These are phyloP conservation scores for Alternaria sp. DNA, from an alignment of 2,329 filamentous ascomycete species.

Conservation along the genomic window DNA sequence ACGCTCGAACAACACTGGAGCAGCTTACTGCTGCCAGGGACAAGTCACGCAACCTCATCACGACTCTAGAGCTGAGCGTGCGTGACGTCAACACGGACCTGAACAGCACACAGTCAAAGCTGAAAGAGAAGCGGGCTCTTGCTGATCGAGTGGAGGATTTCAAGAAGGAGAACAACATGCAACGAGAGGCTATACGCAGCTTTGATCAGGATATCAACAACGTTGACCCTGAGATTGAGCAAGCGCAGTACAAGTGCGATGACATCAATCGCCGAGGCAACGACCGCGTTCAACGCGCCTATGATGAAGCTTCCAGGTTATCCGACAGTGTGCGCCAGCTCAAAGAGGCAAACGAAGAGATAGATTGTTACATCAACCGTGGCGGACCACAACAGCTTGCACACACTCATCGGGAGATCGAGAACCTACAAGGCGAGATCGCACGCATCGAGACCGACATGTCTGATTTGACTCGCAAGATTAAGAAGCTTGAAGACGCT, in stretches of 20 bases:
- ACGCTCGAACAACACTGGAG: constrained; percentile 68
- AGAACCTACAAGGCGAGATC: constrained; percentile 72
- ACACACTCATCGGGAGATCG: constrained; percentile 73
- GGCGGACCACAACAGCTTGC: constrained; percentile 77
- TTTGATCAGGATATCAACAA: constrained; percentile 76
- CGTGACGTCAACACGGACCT: constrained; percentile 79
- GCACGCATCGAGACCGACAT: constrained; percentile 72
- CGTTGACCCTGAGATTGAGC: constrained; percentile 78
- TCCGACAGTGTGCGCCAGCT: constrained; percentile 80
- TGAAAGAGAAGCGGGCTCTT: constrained; percentile 82
- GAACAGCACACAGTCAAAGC: constrained; percentile 72
- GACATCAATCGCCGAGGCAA: constrained; percentile 77
- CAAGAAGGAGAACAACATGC: constrained; percentile 71
- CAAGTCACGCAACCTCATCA: constrained; percentile 72
- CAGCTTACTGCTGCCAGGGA: constrained; percentile 76
- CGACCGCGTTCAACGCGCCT: constrained; percentile 74
- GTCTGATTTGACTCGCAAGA: constrained; percentile 69
- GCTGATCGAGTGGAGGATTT: constrained; percentile 75
- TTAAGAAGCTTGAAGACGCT: constrained; percentile 80
- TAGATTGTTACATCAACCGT: constrained; percentile 78
- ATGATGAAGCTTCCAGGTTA: constrained; percentile 74
- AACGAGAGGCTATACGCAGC: constrained; percentile 73
- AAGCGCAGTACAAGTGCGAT: constrained; percentile 78
- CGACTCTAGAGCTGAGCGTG: constrained; percentile 76
- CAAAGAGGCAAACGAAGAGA: constrained; percentile 76